phyloP scores from a whole-genome alignment of 805 yeast species.

The Candida maltosa region DNA sequence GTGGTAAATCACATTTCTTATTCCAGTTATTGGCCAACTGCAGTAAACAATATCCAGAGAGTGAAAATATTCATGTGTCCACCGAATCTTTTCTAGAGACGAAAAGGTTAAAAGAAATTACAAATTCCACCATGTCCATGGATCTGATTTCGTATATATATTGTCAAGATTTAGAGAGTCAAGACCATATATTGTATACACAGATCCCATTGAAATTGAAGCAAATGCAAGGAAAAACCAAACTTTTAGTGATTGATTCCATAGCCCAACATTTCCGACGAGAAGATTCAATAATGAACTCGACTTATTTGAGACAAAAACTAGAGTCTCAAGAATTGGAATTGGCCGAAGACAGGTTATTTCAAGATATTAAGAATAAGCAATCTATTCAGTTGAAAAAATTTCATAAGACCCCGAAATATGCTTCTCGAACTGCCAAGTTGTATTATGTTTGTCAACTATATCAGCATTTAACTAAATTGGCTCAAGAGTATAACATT shows the following conservation, averaged over 20 bases:
- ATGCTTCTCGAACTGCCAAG: slow-evolving; percentile 34
- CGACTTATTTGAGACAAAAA: slow-evolving; percentile 27
- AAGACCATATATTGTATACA: slow-evolving; percentile 66
- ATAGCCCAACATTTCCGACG: slow-evolving; percentile 78
- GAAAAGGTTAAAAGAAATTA: slow-evolving; percentile 43
- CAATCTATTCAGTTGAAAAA: slow-evolving; percentile 17
- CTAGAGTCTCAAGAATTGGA: slow-evolving; percentile 17
- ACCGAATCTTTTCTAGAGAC: slow-evolving; percentile 79
- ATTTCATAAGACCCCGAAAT: slow-evolving; percentile 17
- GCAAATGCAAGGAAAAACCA: slow-evolving; percentile 33
- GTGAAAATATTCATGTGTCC: slow-evolving; percentile 56
- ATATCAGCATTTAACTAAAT: slow-evolving; percentile 44
- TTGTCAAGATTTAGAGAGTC: slow-evolving; percentile 67
- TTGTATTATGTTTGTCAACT: slow-evolving; percentile 40
- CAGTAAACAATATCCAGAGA: slow-evolving; percentile 26
- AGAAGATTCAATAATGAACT: slow-evolving; percentile 39
- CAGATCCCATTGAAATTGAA: slow-evolving; percentile 58
- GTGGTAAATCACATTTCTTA: slow-evolving; percentile 82
- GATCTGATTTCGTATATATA: slow-evolving; percentile 48
- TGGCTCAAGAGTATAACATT: slow-evolving; percentile 47
- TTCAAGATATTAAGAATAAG: slow-evolving; percentile 11
- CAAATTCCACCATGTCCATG: slow-evolving; percentile 17
- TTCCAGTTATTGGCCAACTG: slow-evolving; percentile 62
- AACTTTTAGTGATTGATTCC: slow-evolving; percentile 72
- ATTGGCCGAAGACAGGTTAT: slow-evolving; percentile 10